A percentile compares a stretch with the other conserved stretches of the same genome.
phyloP scores from a whole-genome alignment of 2,329 filamentous ascomycete genomes.

The Byssochlamys sp. region DNA sequence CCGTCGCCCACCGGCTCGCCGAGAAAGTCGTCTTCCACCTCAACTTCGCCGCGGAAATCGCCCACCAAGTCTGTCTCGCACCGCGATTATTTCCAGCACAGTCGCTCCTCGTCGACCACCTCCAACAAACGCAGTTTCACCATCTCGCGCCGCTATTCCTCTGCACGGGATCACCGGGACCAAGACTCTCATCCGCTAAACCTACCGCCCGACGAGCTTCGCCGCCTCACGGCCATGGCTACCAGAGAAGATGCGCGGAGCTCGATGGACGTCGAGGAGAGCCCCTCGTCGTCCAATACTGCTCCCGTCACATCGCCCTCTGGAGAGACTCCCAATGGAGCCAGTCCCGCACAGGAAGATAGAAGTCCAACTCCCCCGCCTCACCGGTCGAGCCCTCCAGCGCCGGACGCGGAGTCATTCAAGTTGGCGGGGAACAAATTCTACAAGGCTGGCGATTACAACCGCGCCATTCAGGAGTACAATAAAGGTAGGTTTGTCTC shows the following conservation, averaged over 20 bases:
- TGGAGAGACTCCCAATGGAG: constrained; percentile 20
- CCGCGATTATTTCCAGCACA: constrained; percentile 11
- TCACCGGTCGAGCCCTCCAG: constrained; percentile 41
- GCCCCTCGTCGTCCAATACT: constrained; percentile 49
- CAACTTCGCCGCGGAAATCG: constrained; percentile 6
- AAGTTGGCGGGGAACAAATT: constrained; percentile 91
- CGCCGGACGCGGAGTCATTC: constrained; percentile 76
- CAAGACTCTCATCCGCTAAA: constrained; percentile 78
- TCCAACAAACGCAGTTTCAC: constrained; percentile 18
- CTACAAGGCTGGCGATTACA: constrained; percentile 89
- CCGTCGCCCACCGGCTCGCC: not conserved
- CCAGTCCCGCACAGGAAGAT: constrained; percentile 23
- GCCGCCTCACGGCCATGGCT: constrained; percentile 51
- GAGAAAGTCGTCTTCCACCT: not conserved
- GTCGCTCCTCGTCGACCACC: constrained; percentile 22
- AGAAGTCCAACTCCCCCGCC: constrained; percentile 39
- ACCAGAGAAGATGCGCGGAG: constrained; percentile 41
- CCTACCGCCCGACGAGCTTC: constrained; percentile 76
- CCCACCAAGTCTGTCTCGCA: constrained; percentile 12
- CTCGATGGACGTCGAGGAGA: constrained; percentile 70
- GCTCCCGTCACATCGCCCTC: constrained; percentile 36
- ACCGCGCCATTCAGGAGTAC: constrained; percentile 81
- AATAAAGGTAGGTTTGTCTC: constrained; percentile 62
- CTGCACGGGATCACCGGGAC: constrained; percentile 47
- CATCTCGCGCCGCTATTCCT: constrained; percentile 30